Percentiles rank a stretch among this genome's conserved stretches.
Evolutionary conservation across 805 yeast species (phyloP).

Genomic region (Cyberlindnera bimundalis): DNA sequence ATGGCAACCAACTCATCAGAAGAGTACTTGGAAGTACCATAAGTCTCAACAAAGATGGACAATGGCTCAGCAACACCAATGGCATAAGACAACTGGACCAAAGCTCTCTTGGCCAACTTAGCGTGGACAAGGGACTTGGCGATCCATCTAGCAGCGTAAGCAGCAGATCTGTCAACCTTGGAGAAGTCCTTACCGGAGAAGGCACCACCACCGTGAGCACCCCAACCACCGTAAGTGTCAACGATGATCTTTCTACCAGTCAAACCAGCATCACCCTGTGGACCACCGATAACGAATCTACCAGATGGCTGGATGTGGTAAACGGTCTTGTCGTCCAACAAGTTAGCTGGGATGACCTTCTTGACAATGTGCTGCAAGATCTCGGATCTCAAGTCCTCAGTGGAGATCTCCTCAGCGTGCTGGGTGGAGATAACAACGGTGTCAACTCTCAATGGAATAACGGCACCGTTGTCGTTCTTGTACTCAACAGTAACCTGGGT

Average conservation of each 20-base stretch:
- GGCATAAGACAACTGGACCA: constrained; percentile 98
- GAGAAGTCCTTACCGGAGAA: constrained; percentile 99
- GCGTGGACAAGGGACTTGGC: constrained; percentile 97
- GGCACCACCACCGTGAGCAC: constrained; percentile 99
- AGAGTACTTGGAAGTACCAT: constrained; percentile 92
- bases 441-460: constrained; percentile 93
- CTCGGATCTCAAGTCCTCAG: constrained; percentile 85
- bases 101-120: constrained; percentile 92
- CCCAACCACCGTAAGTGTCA: constrained; percentile 99
- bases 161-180: constrained; percentile 99
- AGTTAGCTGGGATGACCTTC: constrained; percentile 86
- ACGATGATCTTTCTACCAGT: constrained; percentile 99
- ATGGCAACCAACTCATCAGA: constrained; percentile 89
- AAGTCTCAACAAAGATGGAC: constrained; percentile 94
- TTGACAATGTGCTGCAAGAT: constrained; percentile 77
- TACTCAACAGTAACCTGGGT: constrained; percentile 99
- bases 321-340: constrained; percentile 90
- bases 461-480: constrained; percentile 91
- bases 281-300: constrained; percentile 99
- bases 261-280: constrained; percentile 99
- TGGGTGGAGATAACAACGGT: constrained; percentile 97
- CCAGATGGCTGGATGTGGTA: constrained; percentile 99
- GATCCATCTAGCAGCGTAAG: constrained; percentile 99
- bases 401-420: constrained; percentile 93
- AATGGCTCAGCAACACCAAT: constrained; percentile 99